Conservation (phyloP, 2,329 filamentous ascomycete genomes). For the Xylariaceae sp. region DNA sequence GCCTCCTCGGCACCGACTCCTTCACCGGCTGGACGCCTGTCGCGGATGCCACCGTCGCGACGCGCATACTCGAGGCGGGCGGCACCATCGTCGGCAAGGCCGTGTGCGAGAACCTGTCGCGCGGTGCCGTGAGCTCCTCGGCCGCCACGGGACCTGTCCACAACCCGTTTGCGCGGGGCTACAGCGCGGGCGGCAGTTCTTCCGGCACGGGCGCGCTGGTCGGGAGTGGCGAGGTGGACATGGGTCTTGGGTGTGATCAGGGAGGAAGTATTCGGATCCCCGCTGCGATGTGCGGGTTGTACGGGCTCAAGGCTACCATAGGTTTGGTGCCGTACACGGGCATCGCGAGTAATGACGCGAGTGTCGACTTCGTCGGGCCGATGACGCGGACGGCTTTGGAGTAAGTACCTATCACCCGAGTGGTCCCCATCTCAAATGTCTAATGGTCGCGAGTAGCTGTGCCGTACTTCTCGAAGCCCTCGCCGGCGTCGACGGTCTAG, state of each 20-base stretch:
- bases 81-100: conserved; percentile 36
- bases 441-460: no score
- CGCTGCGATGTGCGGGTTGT: conserved; percentile 22
- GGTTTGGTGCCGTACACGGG: conserved; percentile 29
- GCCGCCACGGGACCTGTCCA: conserved; percentile 40
- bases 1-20: conserved; percentile 36
- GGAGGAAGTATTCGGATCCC: conserved; percentile 28
- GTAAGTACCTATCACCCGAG: no score
- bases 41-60: conserved; percentile 41
- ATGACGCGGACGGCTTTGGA: conserved; percentile 19
- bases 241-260: conserved; percentile 29
- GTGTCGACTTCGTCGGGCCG: conserved; percentile 25
- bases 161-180: conserved; percentile 39
- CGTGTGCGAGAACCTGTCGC: conserved; percentile 9
- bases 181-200: conserved; percentile 35
- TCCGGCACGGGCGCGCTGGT: conserved; percentile 41
- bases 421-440: no score
- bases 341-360: conserved; percentile 24
- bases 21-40: conserved; percentile 30
- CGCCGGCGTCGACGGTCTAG: conserved; percentile 25
- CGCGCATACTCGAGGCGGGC: conserved; percentile 34
- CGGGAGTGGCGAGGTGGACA: conserved; percentile 24
- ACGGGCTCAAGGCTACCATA: conserved; percentile 26
- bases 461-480: conserved; percentile 25
- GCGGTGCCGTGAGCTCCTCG: conserved; percentile 29